Base-by-base conservation (phyloP, 768 basidiomycete genomes). In the Leccinum incarnatum region DNA sequence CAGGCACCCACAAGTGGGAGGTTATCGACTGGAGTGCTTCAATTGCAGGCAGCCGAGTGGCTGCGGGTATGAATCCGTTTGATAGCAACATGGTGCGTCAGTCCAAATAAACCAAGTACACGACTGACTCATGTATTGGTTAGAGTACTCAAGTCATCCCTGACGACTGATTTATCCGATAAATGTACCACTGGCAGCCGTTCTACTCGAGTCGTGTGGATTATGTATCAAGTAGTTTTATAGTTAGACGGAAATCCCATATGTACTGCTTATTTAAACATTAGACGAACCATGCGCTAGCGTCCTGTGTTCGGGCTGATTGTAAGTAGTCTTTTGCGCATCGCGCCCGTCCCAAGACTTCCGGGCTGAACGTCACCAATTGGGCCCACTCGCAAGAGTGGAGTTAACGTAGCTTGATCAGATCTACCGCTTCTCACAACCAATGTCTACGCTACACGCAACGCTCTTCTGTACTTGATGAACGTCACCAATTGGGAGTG, bases 21-120 rank as follows among this genome's bases (percentile, higher is more conserved):
- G 74, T 79, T 4, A 74, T 95, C 19, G 94, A 96, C 67, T 95
- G 93, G 92, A 89, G 87, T 60, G 84, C 86, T 1, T 70, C 95
- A 45, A 82, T 95, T 29, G 89, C 88, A 4, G 92, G 91, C 4
- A 79, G 85, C 42, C 80, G 93, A 53, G 84, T 89, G 12, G 81
- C 89, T 2, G 88, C 91, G 10, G 93, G 92, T 1, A 72, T 89
- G 54, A 75, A 81, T 55, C 73, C 72, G 5, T 78, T 81, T 37
- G 74, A 77, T 51, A 62, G 72, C 47, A 68, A 57, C 58, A 69
- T 73, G 65, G 78, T 73, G 53, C 3, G 73, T 62, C 32, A 9
- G 51, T 19, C 34, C 34, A 32, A 6, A 45, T 12, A 45, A 40
- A 45, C 19, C 42, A 19, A 34, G 40, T 11, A 23, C 2, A 4